Base-by-base conservation (phyloP, 2,329 filamentous ascomycete genomes). In the Paecilomyces variotii region DNA sequence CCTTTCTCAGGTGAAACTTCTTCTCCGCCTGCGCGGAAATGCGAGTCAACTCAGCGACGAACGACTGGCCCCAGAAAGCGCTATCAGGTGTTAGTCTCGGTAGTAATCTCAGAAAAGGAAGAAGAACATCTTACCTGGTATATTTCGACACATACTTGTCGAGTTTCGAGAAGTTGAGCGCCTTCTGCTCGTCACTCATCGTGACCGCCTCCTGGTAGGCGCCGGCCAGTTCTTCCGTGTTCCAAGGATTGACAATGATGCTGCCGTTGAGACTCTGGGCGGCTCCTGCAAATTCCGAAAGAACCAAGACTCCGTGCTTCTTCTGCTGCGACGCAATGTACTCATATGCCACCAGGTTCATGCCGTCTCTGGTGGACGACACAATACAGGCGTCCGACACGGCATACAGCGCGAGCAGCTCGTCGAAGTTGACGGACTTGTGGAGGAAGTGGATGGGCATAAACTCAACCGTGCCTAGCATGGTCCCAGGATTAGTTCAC, bases 371-470 rank as follows among this genome's bases (percentile, higher is more conserved):
- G 11, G 89, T 96, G 2, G 89, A 96, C 6, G 88, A 94, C 39
- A 94, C 91, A 4, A 97, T 82, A 71, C 91, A 95, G 56, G 90
- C 89, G 71, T 96, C 92, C 3, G 90, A 92, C 26, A 94, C 87
- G 25, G 90, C 89, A 72, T 97, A 97, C 14, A 97, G 82, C 0
- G 91, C 91, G 50, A 93, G 91, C 35, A 97, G 85, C 77, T 97
- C 92, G 65, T 96, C 91, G 67, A 96, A 96, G 52, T 84, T 85
- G 66, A 97, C 90, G 11, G 89, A 94, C 77, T 96, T 93, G 78
- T 97, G 92, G 69, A 97, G 86, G 79, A 96, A 97, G 76, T 97
- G 92, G 67, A 97, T 96, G 1, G 92, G 93, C 88, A 95, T 96
- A 78, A 96, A 97, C 74, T 96, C 92, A 69, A 97, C 88, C 30